Percentiles rank a stretch among this genome's conserved stretches.
Conservation (phyloP, 2,329 filamentous ascomycete species). For the Sclerotinia spermophila region DNA sequence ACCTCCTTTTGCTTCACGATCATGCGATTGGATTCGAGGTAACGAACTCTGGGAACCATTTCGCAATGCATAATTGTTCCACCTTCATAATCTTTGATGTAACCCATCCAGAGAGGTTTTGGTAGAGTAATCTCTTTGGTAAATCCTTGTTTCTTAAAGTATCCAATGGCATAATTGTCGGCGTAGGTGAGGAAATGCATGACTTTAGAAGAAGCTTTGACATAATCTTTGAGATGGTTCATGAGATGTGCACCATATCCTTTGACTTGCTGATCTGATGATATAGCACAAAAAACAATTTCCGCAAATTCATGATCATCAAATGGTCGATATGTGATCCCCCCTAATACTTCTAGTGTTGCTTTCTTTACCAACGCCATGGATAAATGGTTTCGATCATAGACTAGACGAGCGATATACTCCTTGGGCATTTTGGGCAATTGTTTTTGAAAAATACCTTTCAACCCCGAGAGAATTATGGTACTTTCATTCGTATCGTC, state of each 20-base stretch:
- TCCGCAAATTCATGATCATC: constrained; percentile 90
- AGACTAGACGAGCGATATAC: constrained; percentile 95
- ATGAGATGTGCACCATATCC: constrained; percentile 97
- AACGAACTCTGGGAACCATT: constrained; percentile 92
- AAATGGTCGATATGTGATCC: constrained; percentile 95
- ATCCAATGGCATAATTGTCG: constrained; percentile 97
- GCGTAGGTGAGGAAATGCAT: constrained; percentile 99
- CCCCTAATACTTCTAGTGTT: constrained; percentile 89
- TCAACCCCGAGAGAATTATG: constrained; percentile 91
- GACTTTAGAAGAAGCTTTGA: constrained; percentile 92
- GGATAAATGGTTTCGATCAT: constrained; percentile 92
- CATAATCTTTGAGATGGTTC: constrained; percentile 97
- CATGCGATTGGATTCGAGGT: constrained; percentile 90
- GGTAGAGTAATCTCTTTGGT: constrained; percentile 97
- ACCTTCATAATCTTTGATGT: constrained; percentile 99
- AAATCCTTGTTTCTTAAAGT: constrained; percentile 99
- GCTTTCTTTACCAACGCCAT: constrained; percentile 93
- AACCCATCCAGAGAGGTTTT: constrained; percentile 93
- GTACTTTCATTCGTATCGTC: constrained; percentile 83
- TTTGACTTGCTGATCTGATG: constrained; percentile 96
- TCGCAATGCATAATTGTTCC: constrained; percentile 99
- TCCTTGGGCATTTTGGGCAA: constrained; percentile 99
- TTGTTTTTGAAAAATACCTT: constrained; percentile 98
- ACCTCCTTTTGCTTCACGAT: constrained; percentile 95
- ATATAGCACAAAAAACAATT: constrained; percentile 98